Percentiles rank a stretch among this genome's conserved stretches.
These are phyloP conservation scores for Quercus berberidifolia DNA, from an alignment of 306 rosid species.

Conservation along the genomic window DNA sequence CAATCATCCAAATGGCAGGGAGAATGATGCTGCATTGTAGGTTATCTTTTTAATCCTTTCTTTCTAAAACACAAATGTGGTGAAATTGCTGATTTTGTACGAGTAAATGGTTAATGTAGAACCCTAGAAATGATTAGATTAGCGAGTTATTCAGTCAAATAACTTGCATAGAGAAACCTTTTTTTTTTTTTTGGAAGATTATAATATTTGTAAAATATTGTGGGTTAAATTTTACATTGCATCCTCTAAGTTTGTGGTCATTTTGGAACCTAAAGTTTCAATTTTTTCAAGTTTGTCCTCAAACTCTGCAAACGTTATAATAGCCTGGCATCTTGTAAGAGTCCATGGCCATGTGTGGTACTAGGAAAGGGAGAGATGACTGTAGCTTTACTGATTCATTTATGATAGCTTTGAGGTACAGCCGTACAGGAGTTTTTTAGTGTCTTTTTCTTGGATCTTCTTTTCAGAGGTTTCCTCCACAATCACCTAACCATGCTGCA, in stretches of 20 bases:
- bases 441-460: constrained; percentile 58
- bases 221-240: too few species aligned
- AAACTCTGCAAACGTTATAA: not conserved
- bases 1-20: constrained; percentile 52
- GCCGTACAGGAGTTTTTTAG: constrained; percentile 60
- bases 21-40: constrained; percentile 58
- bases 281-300: too few species aligned
- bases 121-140: constrained; percentile 19
- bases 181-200: not conserved
- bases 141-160: not conserved
- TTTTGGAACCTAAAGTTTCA: too few species aligned
- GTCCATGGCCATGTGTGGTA: constrained; percentile 85
- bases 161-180: not conserved
- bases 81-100: constrained; percentile 9
- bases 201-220: not conserved
- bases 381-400: constrained; percentile 83
- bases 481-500: too few species aligned
- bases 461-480: not conserved
- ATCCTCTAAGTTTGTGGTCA: too few species aligned
- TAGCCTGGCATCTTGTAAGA: constrained; percentile 47
- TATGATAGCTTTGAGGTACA: constrained; percentile 66
- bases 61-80: constrained; percentile 18
- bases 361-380: constrained; percentile 83
- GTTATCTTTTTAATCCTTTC: constrained; percentile 47
- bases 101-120: constrained; percentile 4